Evolutionary conservation across 176 grass and related monocot genomes (phyloP).

Genomic region (Rhynchospora breviuscula): DNA sequence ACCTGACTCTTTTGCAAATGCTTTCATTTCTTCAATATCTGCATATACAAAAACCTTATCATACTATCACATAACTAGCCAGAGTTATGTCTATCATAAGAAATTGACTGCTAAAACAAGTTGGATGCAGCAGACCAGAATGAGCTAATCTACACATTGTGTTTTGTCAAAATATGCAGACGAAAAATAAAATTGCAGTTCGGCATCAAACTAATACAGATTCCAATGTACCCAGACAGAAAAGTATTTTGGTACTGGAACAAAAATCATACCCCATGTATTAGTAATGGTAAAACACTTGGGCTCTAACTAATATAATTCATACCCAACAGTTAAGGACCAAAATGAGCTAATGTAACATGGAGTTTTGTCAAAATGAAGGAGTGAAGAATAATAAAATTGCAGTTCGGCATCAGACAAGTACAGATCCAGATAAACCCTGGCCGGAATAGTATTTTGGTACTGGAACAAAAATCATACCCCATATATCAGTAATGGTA

Average conservation of each 20-base stretch:
- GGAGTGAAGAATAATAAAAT: no score
- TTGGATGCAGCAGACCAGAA: neutral
- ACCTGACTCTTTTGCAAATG: conserved; percentile 57
- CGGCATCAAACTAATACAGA: neutral
- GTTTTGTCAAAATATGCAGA: neutral
- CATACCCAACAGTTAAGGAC: neutral
- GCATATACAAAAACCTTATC: neutral
- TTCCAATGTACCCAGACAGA: neutral
- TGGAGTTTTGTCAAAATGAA: no score
- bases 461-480: neutral
- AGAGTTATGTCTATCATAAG: neutral
- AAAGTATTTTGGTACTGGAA: neutral
- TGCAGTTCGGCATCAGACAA: neutral
- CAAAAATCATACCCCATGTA: neutral
- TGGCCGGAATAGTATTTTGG: neutral
- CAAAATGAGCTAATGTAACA: no score
- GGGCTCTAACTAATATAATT: neutral
- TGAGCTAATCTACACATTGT: neutral
- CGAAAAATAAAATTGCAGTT: neutral
- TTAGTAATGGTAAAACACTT: neutral
- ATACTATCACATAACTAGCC: neutral
- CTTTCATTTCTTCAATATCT: conserved; percentile 84
- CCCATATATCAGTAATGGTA: neutral
- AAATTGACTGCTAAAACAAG: no score
- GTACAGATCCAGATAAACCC: neutral